Evolutionary conservation across 306 rosid genomes (phyloP), one percentile per base, ranked within the genome.

Genomic region (Morella rubra): DNA sequence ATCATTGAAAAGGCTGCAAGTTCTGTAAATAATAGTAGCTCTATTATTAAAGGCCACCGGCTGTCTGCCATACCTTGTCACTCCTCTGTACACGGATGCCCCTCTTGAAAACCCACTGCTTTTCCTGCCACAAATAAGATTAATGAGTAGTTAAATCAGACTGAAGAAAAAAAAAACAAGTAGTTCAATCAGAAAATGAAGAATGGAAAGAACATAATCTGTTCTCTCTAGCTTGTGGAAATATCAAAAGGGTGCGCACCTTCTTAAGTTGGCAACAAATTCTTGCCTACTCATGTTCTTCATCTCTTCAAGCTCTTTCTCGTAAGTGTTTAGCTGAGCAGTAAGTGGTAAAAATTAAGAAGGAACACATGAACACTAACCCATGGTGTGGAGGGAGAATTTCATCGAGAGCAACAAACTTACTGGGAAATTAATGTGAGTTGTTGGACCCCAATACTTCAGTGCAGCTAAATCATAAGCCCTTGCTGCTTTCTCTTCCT

Each of bases 51-150:
- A 86, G 89, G 59, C 51, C 70, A 74, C 55, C 69, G 59, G 14
- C 14, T 83, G 81, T 83, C 73, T 77, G 83, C 89, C 98, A 91
- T 96, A 96, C 99, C 99, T 92, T 90, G 99, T 96, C 83, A 96
- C 99, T 60, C 99, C 98, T 87, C 99, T 91, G 87, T 96, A 96
- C 87, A 87, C 89, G 58, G 99, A 96, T n/a, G 97, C 99, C 72
- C 98, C 99, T 79, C 97, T 96, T 60, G 99, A 96, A 87, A 96
- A 96, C 84, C 99, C 99, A 87, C 99, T 96, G 84, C 99, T 96
- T 86, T 96, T 96, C 81, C 99, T 96, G 86, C 61, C 81, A 42
- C 75, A 50, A 71, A 2, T 32, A 73, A 55, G 20, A 70, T 62
- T 60, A 59, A 81, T 58, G 2, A 49, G 53, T 71, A 60, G 69